A percentile compares a stretch with the other conserved stretches of the same genome.
These are phyloP conservation scores for Saitozyma podzolica DNA, from an alignment of 768 basidiomycete genomes.

Conservation along the genomic window DNA sequence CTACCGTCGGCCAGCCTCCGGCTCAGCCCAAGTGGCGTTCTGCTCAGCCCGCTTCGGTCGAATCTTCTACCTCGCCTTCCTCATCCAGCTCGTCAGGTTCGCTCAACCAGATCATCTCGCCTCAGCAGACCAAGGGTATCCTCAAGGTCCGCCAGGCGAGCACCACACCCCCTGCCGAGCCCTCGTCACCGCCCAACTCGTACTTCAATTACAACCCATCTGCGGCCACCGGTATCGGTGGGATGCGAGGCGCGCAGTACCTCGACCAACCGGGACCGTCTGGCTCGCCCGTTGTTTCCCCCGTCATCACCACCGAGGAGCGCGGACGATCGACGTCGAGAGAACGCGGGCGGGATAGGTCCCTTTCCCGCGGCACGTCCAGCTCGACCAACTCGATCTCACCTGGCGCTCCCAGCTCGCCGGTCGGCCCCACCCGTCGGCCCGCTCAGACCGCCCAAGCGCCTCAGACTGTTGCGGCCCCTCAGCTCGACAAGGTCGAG, in stretches of 20 bases:
- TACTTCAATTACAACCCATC: slow-evolving; percentile 53
- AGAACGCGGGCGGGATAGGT: neutral
- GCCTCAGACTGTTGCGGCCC: slow-evolving; percentile 5
- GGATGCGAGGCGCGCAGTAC: slow-evolving; percentile 33
- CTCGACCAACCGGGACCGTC: slow-evolving; percentile 23
- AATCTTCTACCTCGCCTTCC: slow-evolving; percentile 51
- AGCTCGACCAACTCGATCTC: slow-evolving; percentile 25
- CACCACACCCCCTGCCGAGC: slow-evolving; percentile 22
- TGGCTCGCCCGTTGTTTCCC: slow-evolving; percentile 24
- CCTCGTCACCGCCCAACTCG: slow-evolving; percentile 34
- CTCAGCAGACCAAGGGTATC: slow-evolving; percentile 26
- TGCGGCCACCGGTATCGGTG: slow-evolving; percentile 51
- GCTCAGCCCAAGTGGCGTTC: slow-evolving; percentile 40
- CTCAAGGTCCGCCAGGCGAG: slow-evolving; percentile 49
- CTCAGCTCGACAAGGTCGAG: slow-evolving; percentile 20
- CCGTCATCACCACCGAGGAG: slow-evolving; percentile 15
- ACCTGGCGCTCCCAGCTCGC: slow-evolving; percentile 15
- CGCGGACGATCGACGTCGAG: slow-evolving; percentile 17
- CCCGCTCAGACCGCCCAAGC: slow-evolving; percentile 8
- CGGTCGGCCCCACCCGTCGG: slow-evolving; percentile 1
- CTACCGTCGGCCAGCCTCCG: slow-evolving; percentile 38
- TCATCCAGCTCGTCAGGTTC: slow-evolving; percentile 46
- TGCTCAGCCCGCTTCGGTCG: slow-evolving; percentile 11
- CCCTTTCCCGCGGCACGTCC: slow-evolving; percentile 22
- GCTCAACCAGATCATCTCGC: slow-evolving; percentile 16